phyloP scores from a whole-genome alignment of 1,139 yeast genomes.

The Entelexis sorbosivorans region DNA sequence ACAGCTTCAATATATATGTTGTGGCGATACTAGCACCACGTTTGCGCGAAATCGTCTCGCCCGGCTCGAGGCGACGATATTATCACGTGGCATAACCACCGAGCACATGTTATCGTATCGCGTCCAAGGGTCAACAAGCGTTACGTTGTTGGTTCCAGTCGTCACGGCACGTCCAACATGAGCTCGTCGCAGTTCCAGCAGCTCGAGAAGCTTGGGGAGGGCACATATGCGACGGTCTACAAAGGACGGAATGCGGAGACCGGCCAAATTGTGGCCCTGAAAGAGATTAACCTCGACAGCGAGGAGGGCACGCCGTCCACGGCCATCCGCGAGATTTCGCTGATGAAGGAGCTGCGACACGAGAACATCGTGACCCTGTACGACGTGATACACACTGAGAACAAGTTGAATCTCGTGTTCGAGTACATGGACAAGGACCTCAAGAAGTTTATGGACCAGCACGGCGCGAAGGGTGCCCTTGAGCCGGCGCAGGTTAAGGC shows the following conservation, averaged over 20 bases:
- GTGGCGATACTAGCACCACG: no score
- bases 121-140: neutral
- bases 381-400: constrained; percentile 95
- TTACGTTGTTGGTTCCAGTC: neutral
- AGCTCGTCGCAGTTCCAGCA: constrained; percentile 26
- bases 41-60: no score
- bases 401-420: constrained; percentile 82
- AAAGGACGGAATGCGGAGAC: constrained; percentile 87
- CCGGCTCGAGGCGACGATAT: neutral
- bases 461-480: constrained; percentile 83
- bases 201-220: constrained; percentile 90
- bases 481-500: constrained; percentile 85
- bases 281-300: constrained; percentile 86
- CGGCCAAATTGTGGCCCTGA: constrained; percentile 86
- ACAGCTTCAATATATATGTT: no score
- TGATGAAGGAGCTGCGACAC: constrained; percentile 83
- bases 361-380: constrained; percentile 83
- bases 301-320: constrained; percentile 99
- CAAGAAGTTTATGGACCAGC: constrained; percentile 92
- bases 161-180: constrained; percentile 14
- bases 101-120: constrained; percentile 6
- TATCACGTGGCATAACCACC: neutral
- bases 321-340: constrained; percentile 90
- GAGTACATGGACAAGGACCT: constrained; percentile 90
- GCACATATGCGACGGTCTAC: constrained; percentile 96